Percentiles rank a stretch among this genome's conserved stretches.
These are phyloP conservation scores for Protomyces gravidus DNA, from an alignment of 1,139 yeast genomes.

Conservation along the genomic window DNA sequence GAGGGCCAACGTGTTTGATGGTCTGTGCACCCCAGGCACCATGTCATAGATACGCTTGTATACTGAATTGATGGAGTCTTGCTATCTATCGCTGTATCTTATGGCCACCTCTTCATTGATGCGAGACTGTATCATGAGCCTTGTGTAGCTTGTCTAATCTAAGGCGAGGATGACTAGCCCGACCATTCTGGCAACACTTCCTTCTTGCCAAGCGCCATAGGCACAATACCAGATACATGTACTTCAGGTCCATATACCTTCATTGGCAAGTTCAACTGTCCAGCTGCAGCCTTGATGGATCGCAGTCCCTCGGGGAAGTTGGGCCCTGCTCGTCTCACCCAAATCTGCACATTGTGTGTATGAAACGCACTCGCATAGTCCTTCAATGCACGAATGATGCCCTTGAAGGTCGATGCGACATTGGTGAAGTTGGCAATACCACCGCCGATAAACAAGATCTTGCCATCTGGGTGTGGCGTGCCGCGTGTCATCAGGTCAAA, in stretches of 20 bases:
- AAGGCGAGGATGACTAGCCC: too few species aligned
- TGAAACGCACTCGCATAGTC: conserved; percentile 44
- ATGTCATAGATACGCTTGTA: too few species aligned
- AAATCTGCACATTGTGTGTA: conserved; percentile 45
- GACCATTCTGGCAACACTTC: conserved; percentile 24
- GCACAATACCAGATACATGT: conserved; percentile 47
- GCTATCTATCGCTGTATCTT: too few species aligned
- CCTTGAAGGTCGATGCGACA: conserved; percentile 50
- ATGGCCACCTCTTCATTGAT: too few species aligned
- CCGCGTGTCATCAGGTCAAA: conserved; percentile 48
- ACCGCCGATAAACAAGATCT: conserved; percentile 47
- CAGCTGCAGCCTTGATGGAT: conserved; percentile 47
- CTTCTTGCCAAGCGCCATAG: conserved; percentile 29
- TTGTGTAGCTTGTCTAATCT: too few species aligned
- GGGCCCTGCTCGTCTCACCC: conserved; percentile 49
- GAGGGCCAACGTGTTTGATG: too few species aligned
- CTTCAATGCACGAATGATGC: conserved; percentile 49
- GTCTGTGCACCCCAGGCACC: too few species aligned
- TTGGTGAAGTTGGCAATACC: conserved; percentile 51
- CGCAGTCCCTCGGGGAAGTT: conserved; percentile 47
- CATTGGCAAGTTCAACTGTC: conserved; percentile 48
- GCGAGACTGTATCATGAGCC: too few species aligned
- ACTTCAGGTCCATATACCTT: conserved; percentile 51
- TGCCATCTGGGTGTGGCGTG: conserved; percentile 40
- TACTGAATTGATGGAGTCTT: too few species aligned